Evolutionary conservation across 192 early-diverging fungal species (phyloP).

Genomic region (Chytriomyces sp.): DNA sequence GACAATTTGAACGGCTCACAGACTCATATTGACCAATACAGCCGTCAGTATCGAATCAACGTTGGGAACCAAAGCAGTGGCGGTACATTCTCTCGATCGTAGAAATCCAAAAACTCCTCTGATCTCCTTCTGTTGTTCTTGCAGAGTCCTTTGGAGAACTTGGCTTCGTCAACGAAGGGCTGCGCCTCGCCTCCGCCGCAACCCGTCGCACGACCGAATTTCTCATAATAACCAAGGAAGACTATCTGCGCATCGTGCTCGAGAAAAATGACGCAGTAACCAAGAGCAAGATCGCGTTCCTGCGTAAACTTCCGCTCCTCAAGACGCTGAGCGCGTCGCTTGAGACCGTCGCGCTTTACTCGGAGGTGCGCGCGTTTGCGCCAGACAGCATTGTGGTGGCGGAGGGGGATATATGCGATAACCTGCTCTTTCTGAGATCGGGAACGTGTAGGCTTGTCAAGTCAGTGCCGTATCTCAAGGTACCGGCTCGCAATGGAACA

Average conservation of each 20-base stretch:
- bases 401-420: slow-evolving; percentile 32
- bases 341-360: slow-evolving; percentile 31
- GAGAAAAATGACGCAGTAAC: slow-evolving; percentile 24
- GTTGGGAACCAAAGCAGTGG: slow-evolving; percentile 37
- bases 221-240: slow-evolving; percentile 26
- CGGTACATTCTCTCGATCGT: slow-evolving; percentile 35
- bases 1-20: background rate
- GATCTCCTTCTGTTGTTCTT: no score
- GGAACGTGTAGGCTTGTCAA: slow-evolving; percentile 47
- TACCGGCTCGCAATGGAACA: no score
- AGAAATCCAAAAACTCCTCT: no score
- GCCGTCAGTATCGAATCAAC: slow-evolving; percentile 30
- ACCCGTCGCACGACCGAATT: slow-evolving; percentile 43
- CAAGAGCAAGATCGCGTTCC: slow-evolving; percentile 18
- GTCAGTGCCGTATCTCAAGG: slow-evolving; percentile 34
- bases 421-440: slow-evolving; percentile 39
- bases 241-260: slow-evolving; percentile 29
- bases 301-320: slow-evolving; percentile 33
- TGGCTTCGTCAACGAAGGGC: slow-evolving; percentile 23
- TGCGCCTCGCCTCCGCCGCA: slow-evolving; percentile 21
- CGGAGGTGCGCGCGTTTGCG: slow-evolving; percentile 24
- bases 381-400: slow-evolving; percentile 32
- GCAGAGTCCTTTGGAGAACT: slow-evolving; percentile 49
- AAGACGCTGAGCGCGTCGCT: slow-evolving; percentile 33
- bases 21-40: slow-evolving; percentile 31